Percentiles rank a stretch among this genome's conserved stretches.
Conservation (phyloP, 1,139 yeast genomes). For the Scheffersomyces lignicola region DNA sequence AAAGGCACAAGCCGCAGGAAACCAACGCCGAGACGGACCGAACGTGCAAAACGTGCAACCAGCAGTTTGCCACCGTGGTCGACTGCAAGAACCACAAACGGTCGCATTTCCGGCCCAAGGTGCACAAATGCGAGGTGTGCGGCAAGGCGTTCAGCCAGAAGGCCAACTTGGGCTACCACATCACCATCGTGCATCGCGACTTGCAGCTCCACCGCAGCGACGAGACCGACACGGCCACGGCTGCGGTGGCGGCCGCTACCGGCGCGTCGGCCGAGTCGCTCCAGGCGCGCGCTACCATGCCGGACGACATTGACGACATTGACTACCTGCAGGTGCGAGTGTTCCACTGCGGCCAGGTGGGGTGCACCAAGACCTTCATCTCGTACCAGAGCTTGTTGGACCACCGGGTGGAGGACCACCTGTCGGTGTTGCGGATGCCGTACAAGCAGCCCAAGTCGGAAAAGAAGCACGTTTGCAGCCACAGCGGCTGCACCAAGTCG, state of each 20-base stretch:
- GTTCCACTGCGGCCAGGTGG: constrained; percentile 15
- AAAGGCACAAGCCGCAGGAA: background rate
- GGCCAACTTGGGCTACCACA: constrained; percentile 15
- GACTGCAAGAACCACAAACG: constrained; percentile 16
- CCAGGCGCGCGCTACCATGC: constrained; percentile 1
- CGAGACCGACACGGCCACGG: constrained; percentile 2
- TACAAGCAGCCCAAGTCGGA: constrained; percentile 14
- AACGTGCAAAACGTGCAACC: constrained; percentile 6
- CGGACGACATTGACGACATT: background rate
- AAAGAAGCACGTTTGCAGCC: constrained; percentile 19
- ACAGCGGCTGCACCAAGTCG: constrained; percentile 17
- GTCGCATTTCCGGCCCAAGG: constrained; percentile 16
- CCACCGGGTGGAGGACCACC: constrained; percentile 12
- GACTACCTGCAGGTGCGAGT: constrained; percentile 12
- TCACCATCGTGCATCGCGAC: constrained; percentile 17
- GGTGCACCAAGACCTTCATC: constrained; percentile 16
- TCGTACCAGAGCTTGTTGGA: constrained; percentile 13
- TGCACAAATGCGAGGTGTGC: constrained; percentile 18
- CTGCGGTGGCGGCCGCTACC: constrained; percentile 2
- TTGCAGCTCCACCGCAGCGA: constrained; percentile 11
- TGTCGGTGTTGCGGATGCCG: constrained; percentile 6
- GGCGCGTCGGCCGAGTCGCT: too few relatives aligned
- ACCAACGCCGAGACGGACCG: background rate
- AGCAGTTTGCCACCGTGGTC: constrained; percentile 13
- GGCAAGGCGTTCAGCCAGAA: constrained; percentile 24